These are phyloP conservation scores for Trematosphaeria pertusa DNA, from an alignment of 2,329 filamentous ascomycete genomes.

Conservation along the genomic window DNA sequence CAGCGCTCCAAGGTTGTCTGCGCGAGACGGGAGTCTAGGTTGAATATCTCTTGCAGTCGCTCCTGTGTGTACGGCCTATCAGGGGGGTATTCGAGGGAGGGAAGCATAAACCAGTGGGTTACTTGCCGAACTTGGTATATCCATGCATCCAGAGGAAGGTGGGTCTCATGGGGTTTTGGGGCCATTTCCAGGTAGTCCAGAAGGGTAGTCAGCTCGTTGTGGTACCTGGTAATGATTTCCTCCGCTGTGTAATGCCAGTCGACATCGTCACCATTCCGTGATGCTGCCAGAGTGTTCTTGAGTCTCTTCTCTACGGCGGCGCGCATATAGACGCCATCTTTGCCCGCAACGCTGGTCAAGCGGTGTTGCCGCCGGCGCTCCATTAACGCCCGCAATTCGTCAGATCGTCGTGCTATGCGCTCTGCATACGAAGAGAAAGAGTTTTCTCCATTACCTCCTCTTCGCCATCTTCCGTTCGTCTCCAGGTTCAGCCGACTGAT, in stretches of 20 bases:
- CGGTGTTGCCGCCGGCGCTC: slow-evolving; percentile 26
- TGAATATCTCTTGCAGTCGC: slow-evolving; percentile 37
- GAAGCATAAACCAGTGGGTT: slow-evolving; percentile 54
- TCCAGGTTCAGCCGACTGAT: slow-evolving; percentile 52
- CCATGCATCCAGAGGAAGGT: neutral
- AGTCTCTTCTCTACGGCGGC: slow-evolving; percentile 22
- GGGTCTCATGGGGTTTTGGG: slow-evolving; percentile 27
- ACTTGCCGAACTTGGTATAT: slow-evolving; percentile 17
- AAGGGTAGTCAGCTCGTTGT: slow-evolving; percentile 40
- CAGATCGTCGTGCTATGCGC: too few relatives aligned
- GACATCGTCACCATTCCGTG: slow-evolving; percentile 39
- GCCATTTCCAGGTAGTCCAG: slow-evolving; percentile 25
- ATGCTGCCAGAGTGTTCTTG: slow-evolving; percentile 10
- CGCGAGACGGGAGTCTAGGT: slow-evolving; percentile 41
- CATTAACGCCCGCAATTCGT: too few relatives aligned
- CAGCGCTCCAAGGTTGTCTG: slow-evolving; percentile 52
- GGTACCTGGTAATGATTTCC: slow-evolving; percentile 53
- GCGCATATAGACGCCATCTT: slow-evolving; percentile 30
- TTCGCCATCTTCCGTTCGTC: slow-evolving; percentile 51
- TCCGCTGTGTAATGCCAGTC: slow-evolving; percentile 54
- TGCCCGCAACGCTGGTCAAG: slow-evolving; percentile 21
- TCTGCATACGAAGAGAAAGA: too few relatives aligned
- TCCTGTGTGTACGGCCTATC: slow-evolving; percentile 11
- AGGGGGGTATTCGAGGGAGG: slow-evolving; percentile 55
- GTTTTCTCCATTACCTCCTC: too few relatives aligned